Evolutionary conservation across 2,329 filamentous ascomycete genomes (phyloP).

Genomic region (Ophiostoma populinum): DNA sequence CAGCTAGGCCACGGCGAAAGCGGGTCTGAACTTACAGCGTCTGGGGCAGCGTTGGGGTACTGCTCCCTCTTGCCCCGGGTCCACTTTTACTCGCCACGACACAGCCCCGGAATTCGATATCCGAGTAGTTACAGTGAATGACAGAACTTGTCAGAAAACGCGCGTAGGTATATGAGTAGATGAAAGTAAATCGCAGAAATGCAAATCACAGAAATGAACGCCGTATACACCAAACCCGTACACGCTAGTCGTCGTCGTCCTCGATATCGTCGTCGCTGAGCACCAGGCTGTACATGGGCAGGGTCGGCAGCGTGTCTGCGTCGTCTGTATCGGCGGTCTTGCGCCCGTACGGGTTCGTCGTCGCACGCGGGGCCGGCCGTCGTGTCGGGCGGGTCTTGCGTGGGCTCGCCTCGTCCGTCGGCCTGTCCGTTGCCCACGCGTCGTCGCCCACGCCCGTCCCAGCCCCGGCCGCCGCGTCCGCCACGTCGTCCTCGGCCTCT

Average conservation of each 20-base stretch:
- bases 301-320: slow-evolving; percentile 18
- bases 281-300: slow-evolving; percentile 47
- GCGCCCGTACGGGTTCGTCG: slow-evolving; percentile 13
- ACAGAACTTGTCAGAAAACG: neutral
- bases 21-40: neutral
- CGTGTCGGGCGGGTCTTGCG: slow-evolving; percentile 23
- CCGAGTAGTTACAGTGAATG: too few species aligned
- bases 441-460: slow-evolving; percentile 19
- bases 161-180: neutral
- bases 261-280: slow-evolving; percentile 77
- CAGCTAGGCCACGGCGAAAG: too few species aligned
- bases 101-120: too few species aligned
- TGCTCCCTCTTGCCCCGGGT: neutral
- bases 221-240: neutral
- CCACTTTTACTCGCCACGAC: neutral
- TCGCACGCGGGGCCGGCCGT: neutral
- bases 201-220: neutral
- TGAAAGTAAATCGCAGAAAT: neutral
- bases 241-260: slow-evolving; percentile 27
- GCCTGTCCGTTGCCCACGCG: slow-evolving; percentile 44
- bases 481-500: slow-evolving; percentile 25
- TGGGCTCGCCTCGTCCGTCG: slow-evolving; percentile 34
- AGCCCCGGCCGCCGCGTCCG: slow-evolving; percentile 4
- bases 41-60: too few species aligned
- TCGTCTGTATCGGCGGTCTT: slow-evolving; percentile 13